These are phyloP conservation scores for Hevea brasiliensis DNA, from an alignment of 345 rosid genomes.

Conservation along the genomic window DNA sequence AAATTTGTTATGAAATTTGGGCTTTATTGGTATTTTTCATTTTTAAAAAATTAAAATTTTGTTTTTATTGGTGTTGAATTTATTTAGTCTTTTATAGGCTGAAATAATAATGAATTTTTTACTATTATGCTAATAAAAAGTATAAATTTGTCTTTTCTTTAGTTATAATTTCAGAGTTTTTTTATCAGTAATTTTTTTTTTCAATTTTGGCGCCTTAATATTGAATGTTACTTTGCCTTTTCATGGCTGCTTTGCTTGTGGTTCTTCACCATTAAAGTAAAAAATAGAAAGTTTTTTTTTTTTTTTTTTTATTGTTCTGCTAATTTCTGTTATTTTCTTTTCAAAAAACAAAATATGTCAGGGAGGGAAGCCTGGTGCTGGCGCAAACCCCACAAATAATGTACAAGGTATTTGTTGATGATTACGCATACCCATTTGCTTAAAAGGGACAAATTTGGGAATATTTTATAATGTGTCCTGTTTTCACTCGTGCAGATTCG, in stretches of 20 bases:
- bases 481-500: constrained; percentile 15
- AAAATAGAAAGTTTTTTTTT: constrained; percentile 5
- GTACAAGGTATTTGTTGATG: constrained; percentile 41
- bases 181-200: constrained; percentile 27
- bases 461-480: constrained; percentile 16
- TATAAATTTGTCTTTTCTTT: constrained; percentile 44
- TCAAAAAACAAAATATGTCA: no score
- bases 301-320: constrained; percentile 8
- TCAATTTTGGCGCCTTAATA: constrained; percentile 37
- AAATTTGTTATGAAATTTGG: constrained; percentile 16
- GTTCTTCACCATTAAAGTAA: no score
- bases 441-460: constrained; percentile 10
- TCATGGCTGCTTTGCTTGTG: no score
- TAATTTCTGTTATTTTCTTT: constrained; percentile 2
- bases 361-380: constrained; percentile 42
- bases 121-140: constrained; percentile 34
- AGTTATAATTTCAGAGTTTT: constrained; percentile 21
- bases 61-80: constrained; percentile 12
- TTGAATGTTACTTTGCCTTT: no score
- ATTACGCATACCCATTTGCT: constrained; percentile 14
- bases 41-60: constrained; percentile 2
- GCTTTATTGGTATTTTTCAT: constrained; percentile 1
- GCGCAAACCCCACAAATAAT: constrained; percentile 34
- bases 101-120: constrained; percentile 22
- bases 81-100: constrained; percentile 11